These are phyloP conservation scores for Ganoderma leucocontextum DNA, from an alignment of 1,284 basidiomycete species.

Conservation along the genomic window DNA sequence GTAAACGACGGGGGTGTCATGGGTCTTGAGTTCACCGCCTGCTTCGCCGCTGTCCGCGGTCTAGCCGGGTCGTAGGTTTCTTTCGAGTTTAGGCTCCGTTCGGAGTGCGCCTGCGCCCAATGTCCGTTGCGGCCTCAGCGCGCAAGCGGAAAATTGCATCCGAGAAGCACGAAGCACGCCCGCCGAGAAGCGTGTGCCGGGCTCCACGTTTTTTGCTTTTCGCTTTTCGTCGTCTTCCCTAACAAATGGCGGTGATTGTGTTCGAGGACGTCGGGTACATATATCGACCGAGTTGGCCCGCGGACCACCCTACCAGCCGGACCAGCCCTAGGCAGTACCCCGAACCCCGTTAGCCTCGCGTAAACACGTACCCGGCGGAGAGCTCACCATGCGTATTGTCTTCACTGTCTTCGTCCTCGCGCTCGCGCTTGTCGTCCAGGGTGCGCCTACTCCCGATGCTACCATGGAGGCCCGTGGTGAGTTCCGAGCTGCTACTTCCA, in stretches of 20 bases:
- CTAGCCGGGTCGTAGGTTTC: neutral
- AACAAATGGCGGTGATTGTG: neutral
- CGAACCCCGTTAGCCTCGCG: neutral
- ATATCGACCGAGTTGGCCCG: neutral
- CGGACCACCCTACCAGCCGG: neutral
- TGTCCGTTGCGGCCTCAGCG: neutral
- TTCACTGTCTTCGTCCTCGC: neutral
- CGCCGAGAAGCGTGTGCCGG: neutral
- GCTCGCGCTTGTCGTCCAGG: neutral
- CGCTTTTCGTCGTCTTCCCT: neutral
- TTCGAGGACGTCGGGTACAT: neutral
- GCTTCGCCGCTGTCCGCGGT: neutral
- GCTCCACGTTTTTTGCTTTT: neutral
- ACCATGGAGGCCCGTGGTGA: neutral
- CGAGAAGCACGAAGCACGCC: slow-evolving; percentile 7
- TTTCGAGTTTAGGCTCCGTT: slow-evolving; percentile 3
- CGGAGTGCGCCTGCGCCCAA: slow-evolving; percentile 2
- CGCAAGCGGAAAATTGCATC: neutral
- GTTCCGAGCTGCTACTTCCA: neutral
- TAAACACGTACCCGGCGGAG: neutral
- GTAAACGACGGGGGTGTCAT: neutral
- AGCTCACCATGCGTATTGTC: neutral
- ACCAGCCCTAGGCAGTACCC: neutral
- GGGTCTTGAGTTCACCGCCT: neutral
- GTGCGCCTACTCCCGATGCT: neutral